Evolutionary conservation across 768 basidiomycete species (phyloP), one percentile per base, ranked within the genome.

Genomic region (Hericium rajendrae): DNA sequence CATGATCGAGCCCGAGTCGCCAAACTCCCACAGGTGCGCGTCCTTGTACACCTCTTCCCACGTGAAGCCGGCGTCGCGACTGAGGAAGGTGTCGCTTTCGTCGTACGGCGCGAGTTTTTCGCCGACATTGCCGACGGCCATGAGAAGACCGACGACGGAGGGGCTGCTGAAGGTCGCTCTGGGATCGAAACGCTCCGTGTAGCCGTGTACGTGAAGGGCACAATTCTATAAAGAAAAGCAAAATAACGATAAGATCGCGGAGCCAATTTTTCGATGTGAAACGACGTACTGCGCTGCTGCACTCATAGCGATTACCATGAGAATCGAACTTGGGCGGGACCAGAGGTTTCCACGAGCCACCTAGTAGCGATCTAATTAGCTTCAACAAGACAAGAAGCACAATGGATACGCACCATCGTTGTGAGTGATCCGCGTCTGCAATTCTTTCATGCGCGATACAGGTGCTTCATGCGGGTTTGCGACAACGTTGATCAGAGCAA

Each of bases 11-110:
- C 97, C 97, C 0, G 91, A 95, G 72, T 98, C 97, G 28, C 95
- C 95, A 64, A 95, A 98, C 68, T 94, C 94, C 93, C 92, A 99
- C 40, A 97, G 77, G 67, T 98, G 89, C 0, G 97, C 95, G 62
- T 95, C 94, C 69, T 99, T 99, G 75, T 94, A 94, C 0, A 99
- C 87, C 72, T 99, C 97, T 68, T 97, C 84, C 97, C 97, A 99
- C 0, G 91, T 93, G 72, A 97, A 97, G 9, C 97, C 97, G 2
- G 84, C 97, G 64, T 99, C 92, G 4, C 97, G 91, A 56, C 91
- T 92, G 43, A 98, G 79, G 85, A 97, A 98, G 2, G 94, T 97
- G 69, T 98, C 95, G 59, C 86, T 85, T 32, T 97, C 88, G 3
- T 76, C 78, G 72, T 99, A 99, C 0, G 84, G 74, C 0, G 81